phyloP scores from a whole-genome alignment of 305 asterid genomes.

The Solanum hybrid region DNA sequence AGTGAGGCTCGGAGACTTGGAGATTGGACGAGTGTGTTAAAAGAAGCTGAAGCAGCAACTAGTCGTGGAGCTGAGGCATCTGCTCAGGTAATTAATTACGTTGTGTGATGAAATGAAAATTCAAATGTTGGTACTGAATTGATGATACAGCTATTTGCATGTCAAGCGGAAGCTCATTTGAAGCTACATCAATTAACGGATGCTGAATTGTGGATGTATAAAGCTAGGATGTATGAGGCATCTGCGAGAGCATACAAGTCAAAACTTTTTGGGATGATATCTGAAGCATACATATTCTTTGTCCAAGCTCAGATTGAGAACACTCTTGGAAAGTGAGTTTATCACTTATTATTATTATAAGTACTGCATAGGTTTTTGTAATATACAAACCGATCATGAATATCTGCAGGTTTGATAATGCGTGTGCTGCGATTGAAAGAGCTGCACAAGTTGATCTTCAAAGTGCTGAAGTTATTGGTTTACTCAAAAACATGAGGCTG shows the following conservation, averaged over 20 bases:
- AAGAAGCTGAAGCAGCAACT: conserved; percentile 73
- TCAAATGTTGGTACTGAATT: conserved; percentile 4
- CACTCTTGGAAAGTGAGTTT: conserved; percentile 67
- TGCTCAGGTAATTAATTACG: conserved; percentile 55
- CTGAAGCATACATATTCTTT: conserved; percentile 53
- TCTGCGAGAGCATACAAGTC: conserved; percentile 15
- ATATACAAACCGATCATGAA: background rate
- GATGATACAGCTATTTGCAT: conserved; percentile 62
- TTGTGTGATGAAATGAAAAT: background rate
- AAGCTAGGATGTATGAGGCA: conserved; percentile 23
- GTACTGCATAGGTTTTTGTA: background rate
- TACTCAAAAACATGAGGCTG: conserved; percentile 41
- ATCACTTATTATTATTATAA: background rate
- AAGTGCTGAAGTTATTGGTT: conserved; percentile 37
- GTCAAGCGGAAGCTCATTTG: conserved; percentile 82
- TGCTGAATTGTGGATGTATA: conserved; percentile 41
- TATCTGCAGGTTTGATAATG: conserved; percentile 60
- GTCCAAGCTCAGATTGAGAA: conserved; percentile 62
- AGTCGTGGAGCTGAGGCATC: conserved; percentile 71
- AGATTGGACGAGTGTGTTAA: conserved; percentile 59
- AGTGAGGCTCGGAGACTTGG: conserved; percentile 45
- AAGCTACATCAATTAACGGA: conserved; percentile 63
- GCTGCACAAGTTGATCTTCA: conserved; percentile 53
- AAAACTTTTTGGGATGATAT: conserved; percentile 55
- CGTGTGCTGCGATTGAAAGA: conserved; percentile 45